Evolutionary conservation across 768 basidiomycete species (phyloP).

Genomic region (Tephrocybe sp.): DNA sequence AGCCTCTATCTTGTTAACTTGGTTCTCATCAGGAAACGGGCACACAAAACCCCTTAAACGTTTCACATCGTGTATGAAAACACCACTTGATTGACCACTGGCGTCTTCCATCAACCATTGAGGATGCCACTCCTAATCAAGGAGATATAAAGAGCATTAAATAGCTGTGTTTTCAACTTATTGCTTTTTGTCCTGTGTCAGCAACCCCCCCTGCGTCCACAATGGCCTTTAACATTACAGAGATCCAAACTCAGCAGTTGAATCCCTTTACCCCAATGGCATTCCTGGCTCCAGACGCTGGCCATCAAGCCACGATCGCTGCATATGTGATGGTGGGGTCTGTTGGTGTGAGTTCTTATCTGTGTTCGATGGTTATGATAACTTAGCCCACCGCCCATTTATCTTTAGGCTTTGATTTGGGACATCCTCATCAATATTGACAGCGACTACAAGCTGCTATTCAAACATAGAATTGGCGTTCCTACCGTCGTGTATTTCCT

Average conservation of each 20-base stretch:
- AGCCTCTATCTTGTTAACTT: too few species aligned
- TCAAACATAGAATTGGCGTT: conserved; percentile 13
- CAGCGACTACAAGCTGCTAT: conserved; percentile 25
- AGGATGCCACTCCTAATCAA: too few species aligned
- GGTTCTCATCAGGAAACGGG: too few species aligned
- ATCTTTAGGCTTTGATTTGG: conserved; percentile 27
- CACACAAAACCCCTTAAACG: too few species aligned
- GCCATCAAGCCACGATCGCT: conserved; percentile 24
- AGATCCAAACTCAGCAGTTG: conserved; percentile 9
- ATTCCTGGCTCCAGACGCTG: conserved; percentile 24
- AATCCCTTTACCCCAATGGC: conserved; percentile 33
- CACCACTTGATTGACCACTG: too few species aligned
- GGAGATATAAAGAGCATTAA: too few species aligned
- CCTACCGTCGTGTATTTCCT: conserved; percentile 27
- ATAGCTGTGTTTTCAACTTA: too few species aligned
- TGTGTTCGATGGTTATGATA: not conserved
- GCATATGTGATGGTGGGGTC: conserved; percentile 25
- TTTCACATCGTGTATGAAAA: too few species aligned
- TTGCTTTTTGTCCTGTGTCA: too few species aligned
- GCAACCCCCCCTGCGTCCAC: not conserved
- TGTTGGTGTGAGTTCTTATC: conserved; percentile 9
- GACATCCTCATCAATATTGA: conserved; percentile 27
- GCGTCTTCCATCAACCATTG: too few species aligned
- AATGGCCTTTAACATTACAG: conserved; percentile 3
- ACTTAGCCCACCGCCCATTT: not conserved